These are phyloP conservation scores for Pseudevernia furfuracea DNA, from an alignment of 495 filamentous ascomycete species.

Conservation along the genomic window DNA sequence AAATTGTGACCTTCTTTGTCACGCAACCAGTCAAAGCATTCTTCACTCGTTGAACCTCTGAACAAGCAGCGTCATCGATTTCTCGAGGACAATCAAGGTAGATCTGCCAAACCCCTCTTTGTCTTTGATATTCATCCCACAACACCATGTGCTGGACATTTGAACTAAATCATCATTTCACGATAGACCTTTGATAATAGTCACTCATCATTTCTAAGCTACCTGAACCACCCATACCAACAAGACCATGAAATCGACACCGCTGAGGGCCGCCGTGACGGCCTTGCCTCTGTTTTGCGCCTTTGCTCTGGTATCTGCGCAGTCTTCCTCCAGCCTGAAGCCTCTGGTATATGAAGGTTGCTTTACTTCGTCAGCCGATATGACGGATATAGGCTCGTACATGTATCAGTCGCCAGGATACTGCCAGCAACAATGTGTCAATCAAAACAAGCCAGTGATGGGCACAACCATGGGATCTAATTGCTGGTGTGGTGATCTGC, in stretches of 20 bases:
- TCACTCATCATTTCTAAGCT: background rate
- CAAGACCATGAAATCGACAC: slow-evolving; percentile 16
- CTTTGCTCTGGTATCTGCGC: slow-evolving; percentile 29
- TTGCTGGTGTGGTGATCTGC: slow-evolving; percentile 42
- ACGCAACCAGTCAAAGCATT: slow-evolving; percentile 4
- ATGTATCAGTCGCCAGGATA: slow-evolving; percentile 45
- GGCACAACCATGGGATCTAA: slow-evolving; percentile 37
- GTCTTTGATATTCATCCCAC: background rate
- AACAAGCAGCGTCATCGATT: background rate
- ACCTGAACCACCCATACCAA: slow-evolving; percentile 3
- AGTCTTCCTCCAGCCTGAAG: slow-evolving; percentile 27
- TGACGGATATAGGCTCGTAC: slow-evolving; percentile 35
- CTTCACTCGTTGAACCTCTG: slow-evolving; percentile 9
- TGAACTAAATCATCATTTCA: background rate
- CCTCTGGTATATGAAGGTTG: slow-evolving; percentile 30
- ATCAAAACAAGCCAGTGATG: slow-evolving; percentile 34
- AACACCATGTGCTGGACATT: background rate
- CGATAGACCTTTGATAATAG: slow-evolving; percentile 9
- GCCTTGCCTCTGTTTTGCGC: slow-evolving; percentile 17
- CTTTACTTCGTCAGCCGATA: slow-evolving; percentile 29
- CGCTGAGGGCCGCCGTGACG: slow-evolving; percentile 2
- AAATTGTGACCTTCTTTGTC: background rate
- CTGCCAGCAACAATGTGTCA: slow-evolving; percentile 37
- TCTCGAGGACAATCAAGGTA: slow-evolving; percentile 10
- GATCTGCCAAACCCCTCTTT: background rate